Evolutionary conservation across 1,284 basidiomycete species (phyloP), one percentile per base, ranked within the genome.

Genomic region (Cryptococcus sp.): DNA sequence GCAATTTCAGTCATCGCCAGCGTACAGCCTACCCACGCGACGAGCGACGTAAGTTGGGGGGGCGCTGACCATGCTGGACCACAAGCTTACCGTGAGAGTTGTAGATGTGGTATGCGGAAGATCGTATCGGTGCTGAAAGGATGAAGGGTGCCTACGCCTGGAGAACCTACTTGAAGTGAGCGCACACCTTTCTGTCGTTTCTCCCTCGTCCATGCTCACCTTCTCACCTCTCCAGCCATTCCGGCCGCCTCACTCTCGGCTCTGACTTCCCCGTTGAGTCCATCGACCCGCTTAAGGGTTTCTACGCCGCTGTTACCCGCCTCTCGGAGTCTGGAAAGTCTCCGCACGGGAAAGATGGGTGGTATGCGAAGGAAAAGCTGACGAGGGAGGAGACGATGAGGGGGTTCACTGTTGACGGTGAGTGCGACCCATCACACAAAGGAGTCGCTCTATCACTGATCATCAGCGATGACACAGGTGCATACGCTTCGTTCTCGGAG

Each of bases 261-360:
- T 91, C 89, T 2, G 93, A 96, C 74, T 95, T 95, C 75, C 92
- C 92, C 1, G 86, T 97, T 1, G 91, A 94, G 74, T 73, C 70
- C 2, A 69, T 76, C 39, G 72, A 77, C 50, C 77, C 77, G 1
- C 59, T 78, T 33, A 72, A 73, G 56, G 90, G 90, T 1, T 92
- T 95, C 76, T 92, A 93, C 68, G 89, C 92, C 2, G 89, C 91
- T 0, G 83, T 92, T 3, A 82, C 89, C 0, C 82, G 93, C 13
- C 79, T 90, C 2, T 82, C 84, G 28, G 78, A 81, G 0, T 76
- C 83, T 3, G 91, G 91, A 1, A 78, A 81, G 9, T 91, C 88
- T 12, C 93, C 93, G 0, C 89, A 93, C 61, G 93, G 92, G 1
- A 53, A 78, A 0, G 80, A 77, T 20, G 91, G 91, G 53, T 95